Evolutionary conservation across 1,284 basidiomycete genomes (phyloP).

Genomic region (Phellopilus nigrolimitatus): DNA sequence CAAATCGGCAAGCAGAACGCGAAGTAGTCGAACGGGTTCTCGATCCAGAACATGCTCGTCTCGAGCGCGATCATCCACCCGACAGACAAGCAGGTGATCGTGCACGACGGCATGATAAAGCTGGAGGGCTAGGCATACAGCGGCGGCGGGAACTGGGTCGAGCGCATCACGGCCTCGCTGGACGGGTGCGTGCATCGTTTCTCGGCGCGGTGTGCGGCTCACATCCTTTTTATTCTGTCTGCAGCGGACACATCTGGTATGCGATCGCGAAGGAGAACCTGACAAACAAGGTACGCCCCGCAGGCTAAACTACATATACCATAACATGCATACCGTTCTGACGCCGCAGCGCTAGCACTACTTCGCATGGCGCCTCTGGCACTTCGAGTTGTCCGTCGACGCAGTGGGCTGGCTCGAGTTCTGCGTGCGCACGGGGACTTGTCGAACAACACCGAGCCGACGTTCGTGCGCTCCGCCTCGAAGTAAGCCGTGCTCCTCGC

Average conservation of each 20-base stretch:
- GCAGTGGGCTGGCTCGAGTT: slow-evolving; percentile 57
- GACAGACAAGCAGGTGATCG: slow-evolving; percentile 41
- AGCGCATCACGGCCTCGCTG: slow-evolving; percentile 49
- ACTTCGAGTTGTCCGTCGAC: slow-evolving; percentile 46
- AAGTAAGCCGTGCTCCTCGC: slow-evolving; percentile 35
- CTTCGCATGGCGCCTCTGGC: slow-evolving; percentile 52
- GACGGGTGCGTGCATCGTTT: slow-evolving; percentile 38
- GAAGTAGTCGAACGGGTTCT: slow-evolving; percentile 47
- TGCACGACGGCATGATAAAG: slow-evolving; percentile 45
- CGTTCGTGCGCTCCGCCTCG: slow-evolving; percentile 51
- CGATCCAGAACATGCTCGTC: slow-evolving; percentile 53
- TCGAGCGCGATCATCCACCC: slow-evolving; percentile 51
- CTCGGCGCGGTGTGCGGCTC: background rate
- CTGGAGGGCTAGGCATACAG: slow-evolving; percentile 51
- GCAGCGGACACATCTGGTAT: slow-evolving; percentile 47
- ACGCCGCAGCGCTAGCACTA: slow-evolving; percentile 44
- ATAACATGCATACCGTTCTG: background rate
- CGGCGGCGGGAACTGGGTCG: slow-evolving; percentile 52
- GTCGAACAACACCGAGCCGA: slow-evolving; percentile 54
- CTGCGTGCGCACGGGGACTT: slow-evolving; percentile 55
- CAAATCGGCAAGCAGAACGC: slow-evolving; percentile 50
- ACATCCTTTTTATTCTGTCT: background rate
- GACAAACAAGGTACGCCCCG: slow-evolving; percentile 40
- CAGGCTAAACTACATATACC: background rate
- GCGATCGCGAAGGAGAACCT: slow-evolving; percentile 41